Conservation (phyloP, 1,284 basidiomycete genomes). For the Earliella scabrosa region DNA sequence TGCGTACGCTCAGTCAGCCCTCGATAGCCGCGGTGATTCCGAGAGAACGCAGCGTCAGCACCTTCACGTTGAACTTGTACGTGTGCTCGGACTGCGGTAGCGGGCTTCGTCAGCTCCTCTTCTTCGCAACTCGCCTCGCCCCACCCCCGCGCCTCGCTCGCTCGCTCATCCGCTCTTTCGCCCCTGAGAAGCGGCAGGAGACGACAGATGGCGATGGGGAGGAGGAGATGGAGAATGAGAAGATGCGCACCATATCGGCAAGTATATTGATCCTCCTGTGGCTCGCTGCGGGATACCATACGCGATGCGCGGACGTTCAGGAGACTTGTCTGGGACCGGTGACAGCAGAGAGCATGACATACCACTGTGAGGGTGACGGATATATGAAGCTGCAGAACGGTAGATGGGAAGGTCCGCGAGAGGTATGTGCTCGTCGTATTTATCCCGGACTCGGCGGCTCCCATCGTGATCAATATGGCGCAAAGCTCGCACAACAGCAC, state of each 20-base stretch:
- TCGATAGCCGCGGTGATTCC: neutral
- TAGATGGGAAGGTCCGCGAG: neutral
- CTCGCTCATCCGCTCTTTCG: no score
- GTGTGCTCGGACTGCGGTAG: constrained; percentile 34
- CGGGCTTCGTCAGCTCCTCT: neutral
- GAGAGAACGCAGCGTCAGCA: constrained; percentile 18
- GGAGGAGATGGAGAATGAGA: no score
- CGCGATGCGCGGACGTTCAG: neutral
- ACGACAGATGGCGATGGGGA: no score
- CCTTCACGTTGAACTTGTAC: constrained; percentile 48
- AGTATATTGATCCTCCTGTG: neutral
- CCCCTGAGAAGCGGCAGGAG: no score
- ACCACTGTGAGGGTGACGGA: neutral
- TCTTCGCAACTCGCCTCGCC: no score
- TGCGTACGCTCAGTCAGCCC: constrained; percentile 13
- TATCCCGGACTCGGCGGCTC: constrained; percentile 16
- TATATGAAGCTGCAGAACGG: neutral
- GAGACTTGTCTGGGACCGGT: neutral
- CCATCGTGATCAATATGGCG: constrained; percentile 25
- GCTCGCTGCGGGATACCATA: neutral
- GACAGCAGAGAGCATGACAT: neutral
- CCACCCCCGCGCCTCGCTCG: no score
- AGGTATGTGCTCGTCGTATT: constrained; percentile 6
- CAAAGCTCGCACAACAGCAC: constrained; percentile 19
- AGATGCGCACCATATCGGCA: constrained; percentile 21